These are phyloP conservation scores for Ilyonectria destructans DNA, from an alignment of 2,329 filamentous ascomycete species.

Conservation along the genomic window DNA sequence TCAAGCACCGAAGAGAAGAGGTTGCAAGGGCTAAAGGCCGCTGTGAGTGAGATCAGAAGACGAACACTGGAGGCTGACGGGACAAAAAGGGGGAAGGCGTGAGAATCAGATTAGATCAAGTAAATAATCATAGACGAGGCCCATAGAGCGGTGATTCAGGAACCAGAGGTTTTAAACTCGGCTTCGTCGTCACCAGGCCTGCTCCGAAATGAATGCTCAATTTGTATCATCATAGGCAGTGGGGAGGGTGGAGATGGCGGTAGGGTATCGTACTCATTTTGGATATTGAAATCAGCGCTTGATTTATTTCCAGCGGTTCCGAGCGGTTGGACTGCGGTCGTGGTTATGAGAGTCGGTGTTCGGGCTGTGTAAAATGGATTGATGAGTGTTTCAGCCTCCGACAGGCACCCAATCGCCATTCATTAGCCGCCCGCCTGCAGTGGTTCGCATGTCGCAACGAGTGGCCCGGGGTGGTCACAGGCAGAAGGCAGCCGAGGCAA, in stretches of 20 bases:
- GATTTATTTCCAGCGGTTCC: neutral
- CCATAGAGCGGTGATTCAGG: conserved; percentile 45
- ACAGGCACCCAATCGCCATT: conserved; percentile 6
- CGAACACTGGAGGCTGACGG: conserved; percentile 43
- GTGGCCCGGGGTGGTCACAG: neutral
- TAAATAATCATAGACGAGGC: conserved; percentile 60
- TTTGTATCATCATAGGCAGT: conserved; percentile 58
- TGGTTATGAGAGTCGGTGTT: neutral
- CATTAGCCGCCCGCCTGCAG: conserved; percentile 1
- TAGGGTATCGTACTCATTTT: conserved; percentile 8
- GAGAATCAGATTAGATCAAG: conserved; percentile 78
- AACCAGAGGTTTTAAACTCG: conserved; percentile 67
- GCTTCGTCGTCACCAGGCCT: conserved; percentile 62
- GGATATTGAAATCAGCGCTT: neutral
- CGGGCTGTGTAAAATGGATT: conserved; percentile 1
- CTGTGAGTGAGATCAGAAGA: conserved; percentile 58
- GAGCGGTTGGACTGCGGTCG: neutral
- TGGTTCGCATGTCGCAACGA: conserved; percentile 8
- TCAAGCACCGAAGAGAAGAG: conserved; percentile 66
- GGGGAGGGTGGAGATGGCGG: conserved; percentile 5
- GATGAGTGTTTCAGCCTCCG: conserved; percentile 8
- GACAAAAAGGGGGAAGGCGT: conserved; percentile 37
- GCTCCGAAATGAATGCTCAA: conserved; percentile 57
- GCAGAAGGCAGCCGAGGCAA: conserved; percentile 17
- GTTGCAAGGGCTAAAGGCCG: conserved; percentile 66